Evolutionary conservation across 2,329 filamentous ascomycete genomes (phyloP).

Genomic region (Rhytidhysteron rufulum): DNA sequence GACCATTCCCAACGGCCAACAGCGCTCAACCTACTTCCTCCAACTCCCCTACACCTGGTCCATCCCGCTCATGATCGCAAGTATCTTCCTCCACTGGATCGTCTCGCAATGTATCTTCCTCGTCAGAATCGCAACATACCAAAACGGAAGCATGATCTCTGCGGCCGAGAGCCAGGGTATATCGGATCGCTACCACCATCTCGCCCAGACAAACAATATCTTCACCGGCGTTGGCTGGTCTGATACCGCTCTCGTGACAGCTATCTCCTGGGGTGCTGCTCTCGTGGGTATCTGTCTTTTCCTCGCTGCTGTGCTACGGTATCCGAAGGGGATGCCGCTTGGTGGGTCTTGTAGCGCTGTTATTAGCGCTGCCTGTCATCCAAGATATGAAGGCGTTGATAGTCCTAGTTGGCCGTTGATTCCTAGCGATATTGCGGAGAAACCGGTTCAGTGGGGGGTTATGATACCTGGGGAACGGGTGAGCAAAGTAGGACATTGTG

Average conservation of each 20-base stretch:
- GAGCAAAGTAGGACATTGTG: conserved; percentile 15
- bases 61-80: conserved; percentile 31
- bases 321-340: conserved; percentile 77
- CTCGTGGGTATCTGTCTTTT: conserved; percentile 14
- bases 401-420: not conserved
- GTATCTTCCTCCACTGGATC: conserved; percentile 39
- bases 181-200: too few species aligned
- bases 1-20: conserved; percentile 21
- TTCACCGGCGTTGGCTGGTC: too few species aligned
- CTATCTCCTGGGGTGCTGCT: conserved; percentile 7
- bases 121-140: conserved; percentile 22
- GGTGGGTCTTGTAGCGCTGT: conserved; percentile 64
- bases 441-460: conserved; percentile 20
- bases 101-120: conserved; percentile 42
- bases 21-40: conserved; percentile 39
- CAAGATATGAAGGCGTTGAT: conserved; percentile 2
- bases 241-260: conserved; percentile 17
- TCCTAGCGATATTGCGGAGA: too few species aligned
- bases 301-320: conserved; percentile 66
- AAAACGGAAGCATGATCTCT: not conserved
- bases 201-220: too few species aligned
- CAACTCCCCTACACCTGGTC: conserved; percentile 36
- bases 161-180: not conserved
- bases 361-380: conserved; percentile 23
- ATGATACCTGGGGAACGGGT: conserved; percentile 3